A percentile compares a stretch with the other conserved stretches of the same genome.
Evolutionary conservation across 495 filamentous ascomycete species (phyloP).

Genomic region (Aspergillus taichungensis): DNA sequence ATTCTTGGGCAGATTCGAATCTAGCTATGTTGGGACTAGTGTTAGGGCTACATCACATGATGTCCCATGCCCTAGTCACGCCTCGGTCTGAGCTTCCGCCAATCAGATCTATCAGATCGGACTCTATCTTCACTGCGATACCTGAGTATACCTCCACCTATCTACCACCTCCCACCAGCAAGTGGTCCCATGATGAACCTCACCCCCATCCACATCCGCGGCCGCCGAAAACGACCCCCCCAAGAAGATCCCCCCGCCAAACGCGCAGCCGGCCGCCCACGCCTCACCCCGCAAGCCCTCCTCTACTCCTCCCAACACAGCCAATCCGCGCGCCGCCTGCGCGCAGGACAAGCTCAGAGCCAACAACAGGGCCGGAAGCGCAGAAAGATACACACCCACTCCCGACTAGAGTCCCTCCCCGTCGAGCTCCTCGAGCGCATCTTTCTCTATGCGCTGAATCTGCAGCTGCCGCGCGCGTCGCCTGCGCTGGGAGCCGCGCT

Average conservation of each 20-base stretch:
- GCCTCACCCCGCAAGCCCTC: constrained; percentile 7
- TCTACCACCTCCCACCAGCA: neutral
- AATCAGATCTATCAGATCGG: too few relatives aligned
- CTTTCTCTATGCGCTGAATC: constrained; percentile 41
- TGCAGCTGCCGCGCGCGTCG: constrained; percentile 39
- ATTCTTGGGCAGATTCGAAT: too few relatives aligned
- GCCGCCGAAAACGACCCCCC: constrained; percentile 13
- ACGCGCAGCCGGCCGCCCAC: constrained; percentile 13
- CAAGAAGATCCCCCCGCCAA: constrained; percentile 3
- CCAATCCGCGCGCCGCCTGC: constrained; percentile 9
- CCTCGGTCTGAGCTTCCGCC: neutral
- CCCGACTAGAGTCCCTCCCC: constrained; percentile 41
- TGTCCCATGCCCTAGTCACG: constrained; percentile 2
- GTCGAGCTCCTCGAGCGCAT: constrained; percentile 46
- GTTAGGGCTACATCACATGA: constrained; percentile 10
- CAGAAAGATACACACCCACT: constrained; percentile 16
- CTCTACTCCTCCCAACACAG: constrained; percentile 3
- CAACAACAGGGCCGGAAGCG: neutral
- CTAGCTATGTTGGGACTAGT: neutral
- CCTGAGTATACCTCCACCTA: too few relatives aligned
- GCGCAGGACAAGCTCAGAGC: neutral
- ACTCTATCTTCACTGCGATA: too few relatives aligned
- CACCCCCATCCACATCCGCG: constrained; percentile 21
- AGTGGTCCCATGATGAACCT: too few relatives aligned
- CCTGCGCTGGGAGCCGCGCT: constrained; percentile 26